These are phyloP conservation scores for barrel medic (Medicago truncatula) DNA, from an alignment of 306 rosid genomes.

Conservation along the genomic window DNA sequence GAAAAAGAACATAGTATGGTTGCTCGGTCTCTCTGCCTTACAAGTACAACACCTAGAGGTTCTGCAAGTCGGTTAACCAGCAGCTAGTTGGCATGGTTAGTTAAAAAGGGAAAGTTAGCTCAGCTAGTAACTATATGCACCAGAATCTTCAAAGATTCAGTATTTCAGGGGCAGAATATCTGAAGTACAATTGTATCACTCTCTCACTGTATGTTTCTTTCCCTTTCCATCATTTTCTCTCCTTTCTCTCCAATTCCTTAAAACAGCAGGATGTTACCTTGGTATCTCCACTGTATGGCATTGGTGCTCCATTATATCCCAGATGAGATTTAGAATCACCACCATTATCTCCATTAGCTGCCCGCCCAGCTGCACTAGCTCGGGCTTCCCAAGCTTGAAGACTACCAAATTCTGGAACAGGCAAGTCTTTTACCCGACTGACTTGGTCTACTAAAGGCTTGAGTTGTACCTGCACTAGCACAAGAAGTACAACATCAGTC, in stretches of 20 bases:
- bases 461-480: constrained; percentile 73
- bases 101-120: constrained; percentile 11
- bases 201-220: constrained; percentile 1
- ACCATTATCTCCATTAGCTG: constrained; percentile 72
- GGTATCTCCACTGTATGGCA: constrained; percentile 97
- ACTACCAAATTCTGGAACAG: constrained; percentile 88
- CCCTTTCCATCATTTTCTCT: constrained; percentile 4
- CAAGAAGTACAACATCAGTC: constrained; percentile 13
- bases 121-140: constrained; percentile 4
- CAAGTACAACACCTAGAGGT: not conserved
- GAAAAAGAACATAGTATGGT: not conserved
- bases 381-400: constrained; percentile 98
- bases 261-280: constrained; percentile 60
- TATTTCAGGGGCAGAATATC: constrained; percentile 14
- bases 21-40: not conserved
- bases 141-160: constrained; percentile 19
- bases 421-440: constrained; percentile 82
- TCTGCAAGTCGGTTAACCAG: constrained; percentile 6
- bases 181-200: not conserved
- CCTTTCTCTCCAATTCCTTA: constrained; percentile 5
- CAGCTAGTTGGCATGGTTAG: constrained; percentile 8
- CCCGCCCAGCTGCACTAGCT: constrained; percentile 85
- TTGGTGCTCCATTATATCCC: constrained; percentile 81
- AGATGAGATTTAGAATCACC: constrained; percentile 78
- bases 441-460: constrained; percentile 92